phyloP scores from a whole-genome alignment of 2,329 filamentous ascomycete species.

The Talaromyces amestolkiae region DNA sequence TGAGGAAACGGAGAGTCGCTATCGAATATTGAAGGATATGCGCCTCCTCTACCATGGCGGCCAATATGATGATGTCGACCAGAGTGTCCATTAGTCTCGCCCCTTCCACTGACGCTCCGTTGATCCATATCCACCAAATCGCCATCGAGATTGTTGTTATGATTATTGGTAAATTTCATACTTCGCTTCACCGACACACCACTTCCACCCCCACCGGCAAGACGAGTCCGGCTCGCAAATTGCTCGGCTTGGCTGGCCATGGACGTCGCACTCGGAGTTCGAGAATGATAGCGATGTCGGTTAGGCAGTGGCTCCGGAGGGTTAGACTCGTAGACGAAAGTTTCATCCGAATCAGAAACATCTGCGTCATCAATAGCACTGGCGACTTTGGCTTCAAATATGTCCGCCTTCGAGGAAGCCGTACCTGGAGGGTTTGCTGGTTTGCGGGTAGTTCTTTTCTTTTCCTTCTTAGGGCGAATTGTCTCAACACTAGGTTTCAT shows the following conservation, averaged over 20 bases:
- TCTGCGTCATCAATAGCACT: slow-evolving; percentile 94
- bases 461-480: slow-evolving; percentile 89
- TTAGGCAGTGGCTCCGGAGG: slow-evolving; percentile 60
- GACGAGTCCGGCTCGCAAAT: slow-evolving; percentile 57
- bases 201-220: slow-evolving; percentile 64
- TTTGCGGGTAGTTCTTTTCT: slow-evolving; percentile 76
- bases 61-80: slow-evolving; percentile 77
- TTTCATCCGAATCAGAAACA: slow-evolving; percentile 96
- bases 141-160: slow-evolving; percentile 64
- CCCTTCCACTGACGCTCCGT: slow-evolving; percentile 60
- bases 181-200: slow-evolving; percentile 75
- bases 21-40: slow-evolving; percentile 70
- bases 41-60: slow-evolving; percentile 69
- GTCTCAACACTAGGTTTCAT: slow-evolving; percentile 92
- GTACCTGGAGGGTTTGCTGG: slow-evolving; percentile 40
- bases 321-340: slow-evolving; percentile 98
- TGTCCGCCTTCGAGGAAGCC: slow-evolving; percentile 89
- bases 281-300: slow-evolving; percentile 76
- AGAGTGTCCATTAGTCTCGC: slow-evolving; percentile 58
- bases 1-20: slow-evolving; percentile 65
- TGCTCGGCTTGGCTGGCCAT: slow-evolving; percentile 53
- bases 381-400: slow-evolving; percentile 95
- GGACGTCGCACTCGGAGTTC: slow-evolving; percentile 91
- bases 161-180: slow-evolving; percentile 90
- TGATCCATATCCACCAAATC: slow-evolving; percentile 67